Percentiles rank a stretch among this genome's conserved stretches.
These are phyloP conservation scores for Apiotrichum porosum DNA, from an alignment of 1,284 basidiomycete species.

Conservation along the genomic window DNA sequence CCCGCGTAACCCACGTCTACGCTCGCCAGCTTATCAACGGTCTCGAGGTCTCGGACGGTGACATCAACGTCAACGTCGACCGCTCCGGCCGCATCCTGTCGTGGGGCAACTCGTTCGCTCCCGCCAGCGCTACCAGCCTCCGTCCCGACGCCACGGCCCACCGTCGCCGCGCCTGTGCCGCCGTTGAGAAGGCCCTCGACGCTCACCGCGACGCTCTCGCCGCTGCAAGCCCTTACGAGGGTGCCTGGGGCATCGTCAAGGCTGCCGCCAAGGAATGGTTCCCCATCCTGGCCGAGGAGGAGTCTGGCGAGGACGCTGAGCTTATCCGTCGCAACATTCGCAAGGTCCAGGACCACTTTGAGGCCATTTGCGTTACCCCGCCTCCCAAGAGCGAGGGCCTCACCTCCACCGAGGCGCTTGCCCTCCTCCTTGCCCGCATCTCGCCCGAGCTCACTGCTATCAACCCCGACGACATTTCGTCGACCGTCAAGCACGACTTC, in stretches of 20 bases:
- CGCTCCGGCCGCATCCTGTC: constrained; percentile 68
- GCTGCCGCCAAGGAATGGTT: constrained; percentile 35
- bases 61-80: constrained; percentile 82
- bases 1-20: constrained; percentile 79
- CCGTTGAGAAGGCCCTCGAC: constrained; percentile 8
- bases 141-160: neutral
- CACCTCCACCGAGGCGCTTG: constrained; percentile 37
- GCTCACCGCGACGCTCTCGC: constrained; percentile 15
- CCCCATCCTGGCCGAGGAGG: constrained; percentile 11
- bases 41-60: constrained; percentile 78
- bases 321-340: constrained; percentile 24
- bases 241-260: constrained; percentile 48
- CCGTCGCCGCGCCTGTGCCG: neutral
- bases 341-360: constrained; percentile 30
- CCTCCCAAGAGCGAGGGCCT: constrained; percentile 19
- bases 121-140: neutral
- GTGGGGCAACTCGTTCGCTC: constrained; percentile 58
- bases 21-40: constrained; percentile 74
- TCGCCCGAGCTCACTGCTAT: constrained; percentile 16
- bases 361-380: constrained; percentile 26
- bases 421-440: constrained; percentile 40
- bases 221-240: constrained; percentile 60
- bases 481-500: constrained; percentile 33
- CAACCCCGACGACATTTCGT: constrained; percentile 22
- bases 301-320: constrained; percentile 12